These are phyloP conservation scores for Penicillium digitatum DNA, from an alignment of 2,329 filamentous ascomycete genomes.

Conservation along the genomic window DNA sequence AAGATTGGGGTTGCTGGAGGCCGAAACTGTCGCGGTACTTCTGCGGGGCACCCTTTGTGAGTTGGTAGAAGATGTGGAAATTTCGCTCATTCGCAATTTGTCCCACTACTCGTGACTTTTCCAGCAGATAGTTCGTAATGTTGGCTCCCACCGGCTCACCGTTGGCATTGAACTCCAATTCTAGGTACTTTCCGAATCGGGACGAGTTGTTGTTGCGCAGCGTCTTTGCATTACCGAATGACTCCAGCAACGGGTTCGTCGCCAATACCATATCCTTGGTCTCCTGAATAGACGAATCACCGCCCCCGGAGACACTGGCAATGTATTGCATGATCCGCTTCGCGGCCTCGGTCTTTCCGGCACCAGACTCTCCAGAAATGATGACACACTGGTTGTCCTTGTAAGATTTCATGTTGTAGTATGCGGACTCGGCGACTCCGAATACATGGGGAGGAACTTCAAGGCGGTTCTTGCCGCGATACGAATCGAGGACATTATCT, in stretches of 20 bases:
- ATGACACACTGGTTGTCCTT: conserved; percentile 99
- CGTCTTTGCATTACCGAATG: conserved; percentile 97
- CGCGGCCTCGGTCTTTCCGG: conserved; percentile 96
- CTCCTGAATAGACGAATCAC: conserved; percentile 81
- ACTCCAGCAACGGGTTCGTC: conserved; percentile 94
- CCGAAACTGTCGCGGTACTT: conserved; percentile 85
- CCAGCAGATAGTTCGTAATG: conserved; percentile 95
- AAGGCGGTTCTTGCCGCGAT: conserved; percentile 93
- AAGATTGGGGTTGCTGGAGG: conserved; percentile 85
- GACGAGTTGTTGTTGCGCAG: conserved; percentile 98
- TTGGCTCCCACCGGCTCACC: conserved; percentile 94
- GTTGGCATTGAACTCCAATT: conserved; percentile 88
- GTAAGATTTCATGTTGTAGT: conserved; percentile 99
- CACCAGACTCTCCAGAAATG: conserved; percentile 96
- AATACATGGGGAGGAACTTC: conserved; percentile 95
- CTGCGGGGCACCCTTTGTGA: conserved; percentile 88
- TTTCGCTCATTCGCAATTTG: conserved; percentile 95
- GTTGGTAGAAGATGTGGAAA: conserved; percentile 99
- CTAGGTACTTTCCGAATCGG: conserved; percentile 95
- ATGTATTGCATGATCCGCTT: conserved; percentile 99
- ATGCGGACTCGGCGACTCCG: conserved; percentile 89
- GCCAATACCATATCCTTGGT: conserved; percentile 99
- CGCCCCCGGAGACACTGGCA: conserved; percentile 87
- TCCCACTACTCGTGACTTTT: conserved; percentile 91
- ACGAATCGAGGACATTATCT: conserved; percentile 85